Base-by-base conservation (phyloP, 164 flowering plant species). In the Umbellularia californica region DNA sequence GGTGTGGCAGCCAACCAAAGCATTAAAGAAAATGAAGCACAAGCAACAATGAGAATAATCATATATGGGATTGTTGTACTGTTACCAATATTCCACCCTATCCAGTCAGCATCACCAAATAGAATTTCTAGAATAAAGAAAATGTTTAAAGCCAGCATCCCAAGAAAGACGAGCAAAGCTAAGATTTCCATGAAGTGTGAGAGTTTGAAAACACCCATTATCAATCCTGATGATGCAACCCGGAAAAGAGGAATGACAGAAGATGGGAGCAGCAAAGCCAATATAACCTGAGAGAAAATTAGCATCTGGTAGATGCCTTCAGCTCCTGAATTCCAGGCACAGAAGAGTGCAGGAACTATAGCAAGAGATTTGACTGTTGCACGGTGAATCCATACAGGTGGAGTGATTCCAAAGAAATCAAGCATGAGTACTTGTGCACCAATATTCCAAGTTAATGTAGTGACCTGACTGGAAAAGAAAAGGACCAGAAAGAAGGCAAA, bases 81-180 rank as follows among this genome's bases (percentile, higher is more conserved):
- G 76, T 79, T 82, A 63, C 92, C 93, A 69, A 85, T 78, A 70
- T 78, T 90, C 94, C 93, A 89, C 74, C 83, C 78, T 6, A 86
- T 92, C 97, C 97, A 91, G 35, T 92, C 98, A 83, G 94, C 88
- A 70, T 84, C 81, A 14, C 99, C 99, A 82, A 92, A 94, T 17
- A 90, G 68, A 92, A 94, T 77, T 82, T 96, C 99, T 10, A 84
- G 84, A 28, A 89, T 78, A 82, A 96, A 94, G 55, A 89, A 77
- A 65, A 94, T 70, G 52, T 91, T 89, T 73, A 90, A 66, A 66
- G 87, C 93, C 51, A 96, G 82, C 85, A 94, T 87, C 68, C 95
- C 94, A 77, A 88, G 74, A 72, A 91, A 88, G 33, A 87, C 80
- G 28, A 79, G 23, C 72, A 90, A 68, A 17, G 87, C 86, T 23